A percentile compares a stretch with the other conserved stretches of the same genome.
phyloP scores from a whole-genome alignment of 2,329 filamentous ascomycete genomes.

The Ophiobolus disseminans region DNA sequence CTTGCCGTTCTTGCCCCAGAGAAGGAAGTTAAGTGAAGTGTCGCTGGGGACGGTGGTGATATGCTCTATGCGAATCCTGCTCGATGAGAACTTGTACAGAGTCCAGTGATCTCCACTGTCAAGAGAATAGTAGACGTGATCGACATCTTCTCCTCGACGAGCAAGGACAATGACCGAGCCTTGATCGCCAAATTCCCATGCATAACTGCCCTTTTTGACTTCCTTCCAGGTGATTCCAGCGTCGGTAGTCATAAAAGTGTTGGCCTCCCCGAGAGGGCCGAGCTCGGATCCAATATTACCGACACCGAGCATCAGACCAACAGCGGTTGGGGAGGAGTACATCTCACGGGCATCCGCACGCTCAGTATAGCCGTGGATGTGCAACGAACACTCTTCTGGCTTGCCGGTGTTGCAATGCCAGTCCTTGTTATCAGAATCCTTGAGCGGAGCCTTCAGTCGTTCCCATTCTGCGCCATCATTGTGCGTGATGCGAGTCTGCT shows the following conservation, averaged over 20 bases:
- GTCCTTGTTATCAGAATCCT: conserved; percentile 73
- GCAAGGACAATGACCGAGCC: conserved; percentile 92
- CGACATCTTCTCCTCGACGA: conserved; percentile 71
- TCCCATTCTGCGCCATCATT: conserved; percentile 93
- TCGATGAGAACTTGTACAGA: conserved; percentile 74
- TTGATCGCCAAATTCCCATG: conserved; percentile 95
- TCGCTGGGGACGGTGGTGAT: conserved; percentile 90
- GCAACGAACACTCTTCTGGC: conserved; percentile 76
- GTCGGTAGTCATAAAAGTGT: conserved; percentile 90
- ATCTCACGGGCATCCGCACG: conserved; percentile 80
- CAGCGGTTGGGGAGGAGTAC: conserved; percentile 84
- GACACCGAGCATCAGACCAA: conserved; percentile 88
- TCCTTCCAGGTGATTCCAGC: conserved; percentile 89
- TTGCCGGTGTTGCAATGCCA: conserved; percentile 71
- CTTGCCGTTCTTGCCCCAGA: conserved; percentile 74
- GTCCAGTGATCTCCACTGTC: conserved; percentile 84
- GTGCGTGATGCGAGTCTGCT: conserved; percentile 92
- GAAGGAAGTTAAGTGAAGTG: conserved; percentile 85
- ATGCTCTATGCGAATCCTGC: conserved; percentile 74
- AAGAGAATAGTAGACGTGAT: conserved; percentile 74
- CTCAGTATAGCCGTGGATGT: conserved; percentile 96
- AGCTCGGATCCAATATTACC: conserved; percentile 87
- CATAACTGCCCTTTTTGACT: conserved; percentile 85
- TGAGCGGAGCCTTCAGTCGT: conserved; percentile 73
- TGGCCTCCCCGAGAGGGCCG: conserved; percentile 71